Base-by-base conservation (phyloP, 2,329 filamentous ascomycete species). In the Fusarium scirpi region DNA sequence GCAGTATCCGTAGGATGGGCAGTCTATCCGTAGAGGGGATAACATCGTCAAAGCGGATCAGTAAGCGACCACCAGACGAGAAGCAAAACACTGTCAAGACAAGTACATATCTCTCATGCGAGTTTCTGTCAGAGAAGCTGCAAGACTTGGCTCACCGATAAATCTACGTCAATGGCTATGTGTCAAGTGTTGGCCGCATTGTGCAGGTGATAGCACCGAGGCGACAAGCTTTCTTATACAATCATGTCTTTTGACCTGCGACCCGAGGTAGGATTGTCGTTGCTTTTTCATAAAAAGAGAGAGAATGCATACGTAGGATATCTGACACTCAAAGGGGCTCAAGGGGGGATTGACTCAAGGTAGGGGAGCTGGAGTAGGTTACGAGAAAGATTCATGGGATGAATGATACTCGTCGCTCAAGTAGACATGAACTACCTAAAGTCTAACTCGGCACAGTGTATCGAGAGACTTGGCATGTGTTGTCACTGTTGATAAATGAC, bases 101-200 rank as follows among this genome's bases (percentile, higher is more conserved):
- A 57, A 38, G 44, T 43, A 38, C 18, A 38, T 10, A 40, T 52
- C 43, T 34, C 52, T 43, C 43, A 27, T 41, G 34, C n/a, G 38
- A 30, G 41, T 22, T 29, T 29, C 41, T 30, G 30, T 27, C 12
- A 24, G 41, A 32, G 25, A 52, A 45, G 16, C 24, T 41, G 20
- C 41, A 45, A 49, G 48, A 41, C 40, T 56, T 52, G 18, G 27
- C 47, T 70, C 58, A 65, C 68, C 63, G 58, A 65, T 41, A 51
- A 38, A 45, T 61, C 52, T 61, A 67, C 45, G 49, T 65, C 62
- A 62, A 71, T 57, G 58, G 67, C 64, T 70, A 44, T 22, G 27
- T 40, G 43, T 48, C 59, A 60, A 40, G 51, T 48, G 38, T 20
- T 25, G 34, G 41, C 43, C 25, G n/a, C 34, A 44, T 63, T 56